Evolutionary conservation across 306 rosid genomes (phyloP).

Genomic region (Acacia melanoxylon): DNA sequence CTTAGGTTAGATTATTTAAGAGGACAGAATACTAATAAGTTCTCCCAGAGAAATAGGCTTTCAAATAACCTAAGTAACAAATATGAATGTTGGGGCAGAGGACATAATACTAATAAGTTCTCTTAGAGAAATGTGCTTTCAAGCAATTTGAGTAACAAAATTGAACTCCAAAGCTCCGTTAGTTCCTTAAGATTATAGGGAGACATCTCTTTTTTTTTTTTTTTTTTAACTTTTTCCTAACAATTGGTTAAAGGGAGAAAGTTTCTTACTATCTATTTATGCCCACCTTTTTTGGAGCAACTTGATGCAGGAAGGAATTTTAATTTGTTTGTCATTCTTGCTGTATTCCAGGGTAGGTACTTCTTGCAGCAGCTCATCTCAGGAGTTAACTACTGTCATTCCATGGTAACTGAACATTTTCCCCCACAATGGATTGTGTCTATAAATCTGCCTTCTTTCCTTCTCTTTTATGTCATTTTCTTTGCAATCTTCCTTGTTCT

Average conservation of each 20-base stretch:
- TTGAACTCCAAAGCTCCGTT: background rate
- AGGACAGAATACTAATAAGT: background rate
- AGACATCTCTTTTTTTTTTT: background rate
- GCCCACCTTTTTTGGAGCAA: background rate
- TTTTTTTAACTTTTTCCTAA: background rate
- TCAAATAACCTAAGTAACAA: constrained; percentile 21
- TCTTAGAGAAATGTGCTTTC: constrained; percentile 5
- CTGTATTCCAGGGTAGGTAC: constrained; percentile 70
- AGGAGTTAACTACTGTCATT: constrained; percentile 83
- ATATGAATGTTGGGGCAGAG: background rate
- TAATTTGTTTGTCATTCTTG: constrained; percentile 24
- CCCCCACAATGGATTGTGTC: background rate
- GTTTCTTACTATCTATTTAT: background rate
- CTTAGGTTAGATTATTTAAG: background rate
- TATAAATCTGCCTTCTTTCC: constrained; percentile 10
- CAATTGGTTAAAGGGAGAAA: background rate
- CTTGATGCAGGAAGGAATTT: constrained; percentile 16
- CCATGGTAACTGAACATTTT: constrained; percentile 47
- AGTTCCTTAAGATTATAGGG: background rate
- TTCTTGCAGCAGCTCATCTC: constrained; percentile 92
- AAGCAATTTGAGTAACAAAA: constrained; percentile 21
- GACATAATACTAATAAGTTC: background rate
- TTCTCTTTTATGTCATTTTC: constrained; percentile 6
- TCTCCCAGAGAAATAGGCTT: background rate
- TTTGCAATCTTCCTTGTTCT: constrained; percentile 22